A percentile compares a stretch with the other conserved stretches of the same genome.
Conservation (phyloP, 768 basidiomycete genomes). For the Mrakia frigida region DNA sequence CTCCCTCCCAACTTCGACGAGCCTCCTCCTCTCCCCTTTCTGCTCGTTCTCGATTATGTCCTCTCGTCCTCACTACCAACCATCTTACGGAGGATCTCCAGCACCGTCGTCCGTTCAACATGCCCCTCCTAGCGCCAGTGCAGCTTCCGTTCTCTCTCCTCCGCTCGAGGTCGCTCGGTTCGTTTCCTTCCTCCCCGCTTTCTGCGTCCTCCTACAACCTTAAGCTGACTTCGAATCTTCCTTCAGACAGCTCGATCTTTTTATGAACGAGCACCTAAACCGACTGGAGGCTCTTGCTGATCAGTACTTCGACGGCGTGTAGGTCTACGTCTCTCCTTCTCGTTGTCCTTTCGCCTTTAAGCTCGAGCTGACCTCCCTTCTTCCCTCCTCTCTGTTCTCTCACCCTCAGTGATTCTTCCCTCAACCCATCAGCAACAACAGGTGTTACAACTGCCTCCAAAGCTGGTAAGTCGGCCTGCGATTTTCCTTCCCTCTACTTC, state of each 20-base stretch:
- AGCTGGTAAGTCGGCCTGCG: not conserved
- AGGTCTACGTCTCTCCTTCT: not conserved
- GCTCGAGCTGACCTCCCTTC: constrained; percentile 6
- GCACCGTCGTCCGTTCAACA: not conserved
- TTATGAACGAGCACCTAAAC: constrained; percentile 8
- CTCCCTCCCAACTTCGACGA: no score
- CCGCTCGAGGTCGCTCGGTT: not conserved
- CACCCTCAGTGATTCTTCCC: not conserved
- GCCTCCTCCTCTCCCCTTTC: no score
- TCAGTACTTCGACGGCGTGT: constrained; percentile 17
- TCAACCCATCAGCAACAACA: not conserved
- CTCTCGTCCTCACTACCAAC: not conserved
- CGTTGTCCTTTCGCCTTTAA: not conserved
- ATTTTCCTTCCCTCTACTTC: not conserved
- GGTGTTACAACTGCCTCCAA: not conserved
- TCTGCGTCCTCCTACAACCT: not conserved
- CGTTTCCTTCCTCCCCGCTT: not conserved
- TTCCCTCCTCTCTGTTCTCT: not conserved
- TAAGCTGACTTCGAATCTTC: not conserved
- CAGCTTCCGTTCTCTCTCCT: not conserved
- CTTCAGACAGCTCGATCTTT: not conserved
- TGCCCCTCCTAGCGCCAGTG: not conserved
- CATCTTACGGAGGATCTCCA: not conserved
- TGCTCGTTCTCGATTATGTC: no score
- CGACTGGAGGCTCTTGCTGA: not conserved